A percentile compares a stretch with the other conserved stretches of the same genome.
These are phyloP conservation scores for Pichia sp. DNA, from an alignment of 1,139 yeast genomes.

Conservation along the genomic window DNA sequence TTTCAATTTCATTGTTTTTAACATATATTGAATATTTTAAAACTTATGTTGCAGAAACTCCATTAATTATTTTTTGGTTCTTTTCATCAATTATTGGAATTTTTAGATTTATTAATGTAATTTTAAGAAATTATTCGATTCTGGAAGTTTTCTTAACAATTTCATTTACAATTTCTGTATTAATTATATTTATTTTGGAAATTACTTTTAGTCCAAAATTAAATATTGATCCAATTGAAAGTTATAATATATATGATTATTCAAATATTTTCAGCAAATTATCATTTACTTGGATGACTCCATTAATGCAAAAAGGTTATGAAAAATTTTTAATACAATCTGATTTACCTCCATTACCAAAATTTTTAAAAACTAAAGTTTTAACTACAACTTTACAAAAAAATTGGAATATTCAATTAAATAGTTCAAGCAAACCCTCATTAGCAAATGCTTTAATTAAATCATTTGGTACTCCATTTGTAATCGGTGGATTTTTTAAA, in stretches of 20 bases:
- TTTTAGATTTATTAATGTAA: slow-evolving; percentile 41
- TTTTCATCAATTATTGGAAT: slow-evolving; percentile 40
- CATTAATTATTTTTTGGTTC: slow-evolving; percentile 73
- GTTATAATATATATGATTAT: slow-evolving; percentile 59
- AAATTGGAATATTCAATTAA: slow-evolving; percentile 53
- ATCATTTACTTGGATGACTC: slow-evolving; percentile 90
- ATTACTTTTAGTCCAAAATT: slow-evolving; percentile 36
- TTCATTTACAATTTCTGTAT: slow-evolving; percentile 44
- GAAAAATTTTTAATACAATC: slow-evolving; percentile 61
- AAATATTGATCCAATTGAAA: slow-evolving; percentile 38
- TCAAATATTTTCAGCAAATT: slow-evolving; percentile 79
- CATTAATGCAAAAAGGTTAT: slow-evolving; percentile 82
- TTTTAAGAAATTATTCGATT: slow-evolving; percentile 40
- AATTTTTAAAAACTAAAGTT: slow-evolving; percentile 47
- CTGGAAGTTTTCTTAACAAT: slow-evolving; percentile 40
- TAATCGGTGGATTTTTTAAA: slow-evolving; percentile 74
- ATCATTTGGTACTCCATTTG: slow-evolving; percentile 67
- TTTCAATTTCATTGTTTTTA: slow-evolving; percentile 47
- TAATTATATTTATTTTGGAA: slow-evolving; percentile 50
- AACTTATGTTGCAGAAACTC: slow-evolving; percentile 57
- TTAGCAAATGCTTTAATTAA: slow-evolving; percentile 53
- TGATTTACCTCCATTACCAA: slow-evolving; percentile 80
- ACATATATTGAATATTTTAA: slow-evolving; percentile 72
- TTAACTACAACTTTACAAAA: slow-evolving; percentile 46
- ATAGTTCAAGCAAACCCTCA: slow-evolving; percentile 48